phyloP scores from a whole-genome alignment of 148 eudicot species.

The Salicornia ramosissima region DNA sequence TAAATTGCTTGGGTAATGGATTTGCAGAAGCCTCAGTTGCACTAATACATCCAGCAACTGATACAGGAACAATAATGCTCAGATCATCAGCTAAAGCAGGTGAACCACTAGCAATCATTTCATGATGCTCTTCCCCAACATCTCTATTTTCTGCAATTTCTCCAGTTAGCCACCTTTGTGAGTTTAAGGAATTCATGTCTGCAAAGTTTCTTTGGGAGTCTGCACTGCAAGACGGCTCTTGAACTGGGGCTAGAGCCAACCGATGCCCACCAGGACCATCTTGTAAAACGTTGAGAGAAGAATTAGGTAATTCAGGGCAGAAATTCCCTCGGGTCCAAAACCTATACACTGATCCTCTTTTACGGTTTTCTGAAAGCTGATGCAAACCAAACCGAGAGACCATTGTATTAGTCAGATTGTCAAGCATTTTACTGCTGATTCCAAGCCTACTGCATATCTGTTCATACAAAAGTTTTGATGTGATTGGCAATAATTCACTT shows the following conservation, averaged over 20 bases:
- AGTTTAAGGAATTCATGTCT: slow-evolving; percentile 29
- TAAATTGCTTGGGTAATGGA: slow-evolving; percentile 37
- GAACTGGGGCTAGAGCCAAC: slow-evolving; percentile 22
- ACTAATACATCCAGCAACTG: slow-evolving; percentile 30
- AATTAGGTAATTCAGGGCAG: slow-evolving; percentile 40
- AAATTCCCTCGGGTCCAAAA: slow-evolving; percentile 74
- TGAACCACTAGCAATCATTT: slow-evolving; percentile 25
- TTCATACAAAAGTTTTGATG: slow-evolving; percentile 13
- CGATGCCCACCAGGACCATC: slow-evolving; percentile 28
- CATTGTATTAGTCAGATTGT: slow-evolving; percentile 51
- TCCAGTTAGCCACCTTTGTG: slow-evolving; percentile 27
- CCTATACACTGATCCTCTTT: slow-evolving; percentile 62
- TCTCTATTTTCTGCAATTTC: slow-evolving; percentile 28
- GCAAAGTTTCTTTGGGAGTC: slow-evolving; percentile 26
- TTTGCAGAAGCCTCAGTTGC: slow-evolving; percentile 30
- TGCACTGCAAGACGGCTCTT: slow-evolving; percentile 26
- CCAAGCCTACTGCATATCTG: slow-evolving; percentile 91
- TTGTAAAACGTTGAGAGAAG: slow-evolving; percentile 30
- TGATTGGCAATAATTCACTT: background rate
- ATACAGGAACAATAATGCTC: slow-evolving; percentile 25
- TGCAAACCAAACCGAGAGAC: slow-evolving; percentile 68
- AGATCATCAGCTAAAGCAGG: slow-evolving; percentile 22
- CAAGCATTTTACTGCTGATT: slow-evolving; percentile 56
- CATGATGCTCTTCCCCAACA: slow-evolving; percentile 31
- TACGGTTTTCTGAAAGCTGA: slow-evolving; percentile 57